Percentiles rank a stretch among this genome's conserved stretches.
Conservation (phyloP, 164 flowering plant genomes). For the Nymphaea thermarum region DNA sequence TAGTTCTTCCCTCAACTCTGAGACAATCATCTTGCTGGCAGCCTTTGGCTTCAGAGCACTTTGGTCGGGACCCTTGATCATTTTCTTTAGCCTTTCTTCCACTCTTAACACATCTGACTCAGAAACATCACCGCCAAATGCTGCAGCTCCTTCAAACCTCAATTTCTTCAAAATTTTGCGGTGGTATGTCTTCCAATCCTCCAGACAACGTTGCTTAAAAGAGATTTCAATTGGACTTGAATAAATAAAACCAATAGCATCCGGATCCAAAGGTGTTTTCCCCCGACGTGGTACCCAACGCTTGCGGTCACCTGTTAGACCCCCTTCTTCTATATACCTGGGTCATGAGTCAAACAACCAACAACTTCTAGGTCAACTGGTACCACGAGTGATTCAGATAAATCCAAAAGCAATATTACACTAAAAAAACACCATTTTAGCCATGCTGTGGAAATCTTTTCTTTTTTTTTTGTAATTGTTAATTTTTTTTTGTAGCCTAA, state of each 20-base stretch:
- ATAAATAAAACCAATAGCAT: constrained; percentile 67
- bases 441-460: too few species aligned
- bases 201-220: constrained; percentile 85
- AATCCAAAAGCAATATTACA: too few species aligned
- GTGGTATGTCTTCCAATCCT: constrained; percentile 66
- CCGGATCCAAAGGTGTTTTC: constrained; percentile 92
- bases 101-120: constrained; percentile 73
- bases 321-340: constrained; percentile 92
- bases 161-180: constrained; percentile 61
- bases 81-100: constrained; percentile 64
- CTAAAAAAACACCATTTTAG: too few species aligned
- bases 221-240: constrained; percentile 86
- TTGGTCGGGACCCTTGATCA: constrained; percentile 78
- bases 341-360: constrained; percentile 1
- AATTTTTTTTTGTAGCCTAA: too few species aligned
- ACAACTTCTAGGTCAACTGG: neutral
- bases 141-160: constrained; percentile 55
- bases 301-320: constrained; percentile 94
- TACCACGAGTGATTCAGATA: neutral
- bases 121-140: constrained; percentile 66
- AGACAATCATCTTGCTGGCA: constrained; percentile 93
- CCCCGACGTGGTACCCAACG: constrained; percentile 99
- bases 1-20: constrained; percentile 86
- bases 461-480: too few species aligned
- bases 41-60: constrained; percentile 88